phyloP scores from a whole-genome alignment of 352 stramenopile genomes.

The Phytophthora cryptogea region DNA sequence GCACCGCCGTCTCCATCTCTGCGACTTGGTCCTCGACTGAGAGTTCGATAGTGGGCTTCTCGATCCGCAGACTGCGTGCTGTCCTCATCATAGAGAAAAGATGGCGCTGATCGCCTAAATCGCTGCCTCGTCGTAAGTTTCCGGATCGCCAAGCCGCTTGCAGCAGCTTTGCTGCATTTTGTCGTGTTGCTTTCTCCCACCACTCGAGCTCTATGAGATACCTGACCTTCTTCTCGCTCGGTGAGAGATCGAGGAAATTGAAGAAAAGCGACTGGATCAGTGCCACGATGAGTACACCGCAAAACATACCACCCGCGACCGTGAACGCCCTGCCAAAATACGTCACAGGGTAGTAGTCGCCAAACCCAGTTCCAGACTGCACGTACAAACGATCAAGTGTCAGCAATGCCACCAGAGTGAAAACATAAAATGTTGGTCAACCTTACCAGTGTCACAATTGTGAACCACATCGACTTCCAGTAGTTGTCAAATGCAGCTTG shows the following conservation, averaged over 20 bases:
- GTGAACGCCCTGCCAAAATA: conserved; percentile 63
- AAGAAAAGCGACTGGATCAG: conserved; percentile 82
- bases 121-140: conserved; percentile 4
- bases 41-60: conserved; percentile 39
- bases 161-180: conserved; percentile 48
- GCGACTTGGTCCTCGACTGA: conserved; percentile 56
- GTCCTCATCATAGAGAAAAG: conserved; percentile 35
- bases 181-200: conserved; percentile 54
- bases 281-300: conserved; percentile 70
- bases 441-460: conserved; percentile 67
- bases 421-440: too few species aligned
- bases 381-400: background rate
- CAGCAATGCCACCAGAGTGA: background rate
- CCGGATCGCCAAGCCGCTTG: conserved; percentile 50
- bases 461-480: conserved; percentile 76
- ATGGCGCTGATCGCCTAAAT: conserved; percentile 15
- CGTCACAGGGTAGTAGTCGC: conserved; percentile 75
- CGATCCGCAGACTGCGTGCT: conserved; percentile 33
- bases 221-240: conserved; percentile 63
- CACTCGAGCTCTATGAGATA: conserved; percentile 65
- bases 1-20: conserved; percentile 41
- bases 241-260: conserved; percentile 69
- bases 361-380: conserved; percentile 72
- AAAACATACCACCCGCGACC: conserved; percentile 69
- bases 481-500: conserved; percentile 71